Evolutionary conservation across 2,329 filamentous ascomycete genomes (phyloP).

Genomic region (Fusarium armeniacum): DNA sequence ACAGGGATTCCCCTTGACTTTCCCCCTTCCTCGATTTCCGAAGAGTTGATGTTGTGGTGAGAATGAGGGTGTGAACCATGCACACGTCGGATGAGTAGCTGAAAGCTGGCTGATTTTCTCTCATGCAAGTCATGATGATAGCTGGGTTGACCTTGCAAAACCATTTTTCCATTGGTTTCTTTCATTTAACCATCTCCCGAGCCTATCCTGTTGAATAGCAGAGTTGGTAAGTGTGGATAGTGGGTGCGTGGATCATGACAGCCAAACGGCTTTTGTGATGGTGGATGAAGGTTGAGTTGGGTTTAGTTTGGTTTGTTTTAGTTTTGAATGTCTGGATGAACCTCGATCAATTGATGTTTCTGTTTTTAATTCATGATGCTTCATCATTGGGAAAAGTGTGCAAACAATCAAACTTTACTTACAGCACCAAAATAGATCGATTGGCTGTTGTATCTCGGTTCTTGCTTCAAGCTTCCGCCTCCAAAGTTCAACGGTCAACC

Average conservation of each 20-base stretch:
- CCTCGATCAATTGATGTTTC: conserved; percentile 1
- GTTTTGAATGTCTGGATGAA: conserved; percentile 32
- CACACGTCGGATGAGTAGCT: conserved; percentile 24
- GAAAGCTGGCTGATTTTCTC: conserved; percentile 29
- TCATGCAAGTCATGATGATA: conserved; percentile 43
- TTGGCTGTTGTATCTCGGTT: conserved; percentile 14
- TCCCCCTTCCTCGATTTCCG: conserved; percentile 18
- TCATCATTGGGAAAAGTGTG: neutral
- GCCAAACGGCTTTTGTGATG: conserved; percentile 8
- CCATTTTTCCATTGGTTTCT: conserved; percentile 3
- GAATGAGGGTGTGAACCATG: conserved; percentile 20
- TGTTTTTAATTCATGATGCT: neutral
- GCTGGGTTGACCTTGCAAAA: conserved; percentile 15
- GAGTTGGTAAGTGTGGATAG: neutral
- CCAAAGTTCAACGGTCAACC: conserved; percentile 1
- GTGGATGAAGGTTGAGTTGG: conserved; percentile 28
- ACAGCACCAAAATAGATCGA: neutral
- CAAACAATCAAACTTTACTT: neutral
- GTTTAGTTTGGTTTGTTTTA: conserved; percentile 21
- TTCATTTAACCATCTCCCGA: neutral
- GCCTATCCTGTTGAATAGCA: neutral
- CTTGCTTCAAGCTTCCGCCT: conserved; percentile 1
- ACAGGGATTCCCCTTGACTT: neutral
- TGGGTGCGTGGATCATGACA: conserved; percentile 7
- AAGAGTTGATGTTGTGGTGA: conserved; percentile 16